These are phyloP conservation scores for Bifiguratus adelaidae DNA, from an alignment of 192 early-diverging fungal species.

Conservation along the genomic window DNA sequence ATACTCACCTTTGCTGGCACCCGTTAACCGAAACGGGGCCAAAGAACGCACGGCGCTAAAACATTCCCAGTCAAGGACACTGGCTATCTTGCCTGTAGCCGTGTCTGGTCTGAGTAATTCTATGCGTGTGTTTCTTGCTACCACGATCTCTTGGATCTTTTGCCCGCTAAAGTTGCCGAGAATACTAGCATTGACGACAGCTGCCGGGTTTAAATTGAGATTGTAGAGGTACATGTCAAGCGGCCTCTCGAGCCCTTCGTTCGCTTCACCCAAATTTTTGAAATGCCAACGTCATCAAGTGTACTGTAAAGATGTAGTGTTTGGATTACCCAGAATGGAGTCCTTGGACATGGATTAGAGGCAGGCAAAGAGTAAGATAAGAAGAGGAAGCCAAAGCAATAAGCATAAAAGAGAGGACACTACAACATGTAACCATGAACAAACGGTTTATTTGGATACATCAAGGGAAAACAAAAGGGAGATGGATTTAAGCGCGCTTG, in stretches of 20 bases:
- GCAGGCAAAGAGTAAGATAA: too few species aligned
- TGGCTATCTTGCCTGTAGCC: slow-evolving; percentile 66
- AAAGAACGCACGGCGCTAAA: slow-evolving; percentile 85
- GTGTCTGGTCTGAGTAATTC: slow-evolving; percentile 77
- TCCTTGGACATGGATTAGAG: too few species aligned
- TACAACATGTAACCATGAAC: too few species aligned
- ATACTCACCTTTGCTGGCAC: slow-evolving; percentile 68
- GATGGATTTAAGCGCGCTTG: slow-evolving; percentile 24
- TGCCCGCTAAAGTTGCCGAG: slow-evolving; percentile 91
- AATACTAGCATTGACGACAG: slow-evolving; percentile 63
- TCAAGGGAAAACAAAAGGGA: not conserved
- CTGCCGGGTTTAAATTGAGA: slow-evolving; percentile 75
- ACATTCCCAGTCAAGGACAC: slow-evolving; percentile 57
- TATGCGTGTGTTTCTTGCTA: slow-evolving; percentile 60
- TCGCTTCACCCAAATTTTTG: too few species aligned
- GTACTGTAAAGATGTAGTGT: too few species aligned
- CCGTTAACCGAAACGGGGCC: slow-evolving; percentile 78
- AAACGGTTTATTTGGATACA: slow-evolving; percentile 4
- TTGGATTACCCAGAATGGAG: too few species aligned
- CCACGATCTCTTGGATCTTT: slow-evolving; percentile 81
- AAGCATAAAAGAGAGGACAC: too few species aligned
- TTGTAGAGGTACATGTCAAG: slow-evolving; percentile 82
- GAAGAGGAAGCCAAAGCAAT: too few species aligned
- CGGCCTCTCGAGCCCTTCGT: too few species aligned
- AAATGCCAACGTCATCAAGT: too few species aligned